Evolutionary conservation across 768 basidiomycete species (phyloP).

Genomic region (Naematelia aurantialba): DNA sequence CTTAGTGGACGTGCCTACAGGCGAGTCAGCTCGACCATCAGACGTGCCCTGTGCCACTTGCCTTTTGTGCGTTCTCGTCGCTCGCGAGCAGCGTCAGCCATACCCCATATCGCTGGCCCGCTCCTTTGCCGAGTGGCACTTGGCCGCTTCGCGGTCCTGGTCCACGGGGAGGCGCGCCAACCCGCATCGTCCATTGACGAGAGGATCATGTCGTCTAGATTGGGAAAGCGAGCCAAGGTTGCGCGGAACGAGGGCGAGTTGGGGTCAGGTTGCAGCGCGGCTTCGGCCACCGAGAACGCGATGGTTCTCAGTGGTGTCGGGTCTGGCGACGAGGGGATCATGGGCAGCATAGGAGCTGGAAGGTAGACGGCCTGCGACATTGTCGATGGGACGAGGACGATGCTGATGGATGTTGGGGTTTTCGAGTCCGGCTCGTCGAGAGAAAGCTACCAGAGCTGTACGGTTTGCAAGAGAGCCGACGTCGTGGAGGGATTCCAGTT

Average conservation of each 20-base stretch:
- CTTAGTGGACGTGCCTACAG: conserved; percentile 10
- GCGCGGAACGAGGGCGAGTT: conserved; percentile 33
- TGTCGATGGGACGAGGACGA: neutral
- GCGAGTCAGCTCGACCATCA: neutral
- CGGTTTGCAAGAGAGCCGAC: neutral
- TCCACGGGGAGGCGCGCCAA: neutral
- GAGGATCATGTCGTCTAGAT: neutral
- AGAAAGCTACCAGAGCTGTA: neutral
- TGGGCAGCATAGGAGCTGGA: conserved; percentile 12
- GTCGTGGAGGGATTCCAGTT: neutral
- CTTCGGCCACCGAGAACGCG: conserved; percentile 42
- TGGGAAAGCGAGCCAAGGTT: neutral
- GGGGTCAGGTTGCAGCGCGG: conserved; percentile 41
- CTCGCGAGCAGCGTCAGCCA: conserved; percentile 11
- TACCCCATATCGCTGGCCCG: conserved; percentile 15
- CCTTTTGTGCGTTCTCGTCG: neutral
- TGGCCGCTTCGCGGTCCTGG: neutral
- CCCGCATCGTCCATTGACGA: neutral
- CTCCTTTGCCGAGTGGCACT: conserved; percentile 11
- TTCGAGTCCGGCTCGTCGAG: conserved; percentile 6
- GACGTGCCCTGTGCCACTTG: too few relatives aligned
- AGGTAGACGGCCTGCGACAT: conserved; percentile 30
- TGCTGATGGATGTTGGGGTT: neutral
- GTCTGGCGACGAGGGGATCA: conserved; percentile 37
- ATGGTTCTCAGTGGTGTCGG: conserved; percentile 39